phyloP scores from a whole-genome alignment of 139 green algal genomes.

The Coccomyxa sp. region DNA sequence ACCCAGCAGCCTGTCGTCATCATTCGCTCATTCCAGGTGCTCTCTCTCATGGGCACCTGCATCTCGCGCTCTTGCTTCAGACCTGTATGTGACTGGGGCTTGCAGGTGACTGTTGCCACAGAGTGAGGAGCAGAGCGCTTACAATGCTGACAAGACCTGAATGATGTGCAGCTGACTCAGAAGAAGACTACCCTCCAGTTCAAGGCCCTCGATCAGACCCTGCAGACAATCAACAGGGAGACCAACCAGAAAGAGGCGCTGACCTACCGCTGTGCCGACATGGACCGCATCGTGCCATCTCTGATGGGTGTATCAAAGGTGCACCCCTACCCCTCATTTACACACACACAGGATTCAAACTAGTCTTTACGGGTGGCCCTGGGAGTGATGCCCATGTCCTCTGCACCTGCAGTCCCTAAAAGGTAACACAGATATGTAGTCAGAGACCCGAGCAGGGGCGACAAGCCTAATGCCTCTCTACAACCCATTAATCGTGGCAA shows the following conservation, averaged over 20 bases:
- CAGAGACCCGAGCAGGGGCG: too few relatives aligned
- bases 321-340: background rate
- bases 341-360: too few relatives aligned
- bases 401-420: background rate
- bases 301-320: constrained; percentile 95
- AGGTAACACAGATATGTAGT: too few relatives aligned
- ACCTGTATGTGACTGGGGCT: background rate
- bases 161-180: constrained; percentile 24
- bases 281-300: constrained; percentile 83
- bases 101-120: too few relatives aligned
- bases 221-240: constrained; percentile 67
- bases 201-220: constrained; percentile 76
- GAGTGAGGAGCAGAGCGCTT: background rate
- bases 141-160: background rate
- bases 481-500: too few relatives aligned
- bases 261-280: constrained; percentile 79
- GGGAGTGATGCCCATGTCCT: background rate
- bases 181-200: constrained; percentile 57
- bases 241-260: constrained; percentile 67
- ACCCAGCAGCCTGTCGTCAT: constrained; percentile 69
- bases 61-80: background rate
- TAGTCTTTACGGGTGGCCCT: background rate
- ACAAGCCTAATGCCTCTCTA: too few relatives aligned
- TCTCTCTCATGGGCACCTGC: background rate
- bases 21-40: constrained; percentile 81